Evolutionary conservation across 2,329 filamentous ascomycete species (phyloP).

Genomic region (Penicillium sp.): DNA sequence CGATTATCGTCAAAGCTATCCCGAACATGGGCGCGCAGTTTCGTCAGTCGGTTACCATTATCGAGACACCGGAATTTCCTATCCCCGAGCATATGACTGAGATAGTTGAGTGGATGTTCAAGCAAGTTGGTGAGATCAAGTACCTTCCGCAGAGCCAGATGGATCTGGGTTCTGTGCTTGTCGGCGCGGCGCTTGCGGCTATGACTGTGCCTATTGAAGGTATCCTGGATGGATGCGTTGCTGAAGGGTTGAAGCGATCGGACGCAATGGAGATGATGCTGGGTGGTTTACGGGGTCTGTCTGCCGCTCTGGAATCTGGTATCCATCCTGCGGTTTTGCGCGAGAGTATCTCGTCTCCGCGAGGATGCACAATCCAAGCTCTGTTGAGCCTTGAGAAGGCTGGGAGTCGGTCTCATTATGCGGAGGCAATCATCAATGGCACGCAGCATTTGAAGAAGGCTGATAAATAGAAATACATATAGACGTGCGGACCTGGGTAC

Average conservation of each 20-base stretch:
- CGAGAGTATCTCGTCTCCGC: constrained; percentile 63
- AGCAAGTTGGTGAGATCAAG: constrained; percentile 50
- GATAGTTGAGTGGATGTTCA: constrained; percentile 52
- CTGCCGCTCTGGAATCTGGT: constrained; percentile 58
- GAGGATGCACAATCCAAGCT: constrained; percentile 64
- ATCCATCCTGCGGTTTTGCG: constrained; percentile 63
- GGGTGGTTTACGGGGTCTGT: constrained; percentile 60
- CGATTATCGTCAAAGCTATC: constrained; percentile 43
- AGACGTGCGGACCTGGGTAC: background rate
- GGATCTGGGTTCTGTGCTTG: constrained; percentile 60
- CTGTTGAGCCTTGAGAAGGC: constrained; percentile 61
- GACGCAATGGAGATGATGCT: constrained; percentile 65
- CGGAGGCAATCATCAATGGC: constrained; percentile 50
- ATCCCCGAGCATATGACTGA: constrained; percentile 42
- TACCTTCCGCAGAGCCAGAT: constrained; percentile 54
- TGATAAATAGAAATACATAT: constrained; percentile 9
- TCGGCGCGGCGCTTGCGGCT: constrained; percentile 62
- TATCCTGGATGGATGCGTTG: constrained; percentile 62
- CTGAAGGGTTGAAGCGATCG: constrained; percentile 61
- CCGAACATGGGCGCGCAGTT: constrained; percentile 50
- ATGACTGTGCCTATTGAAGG: constrained; percentile 62
- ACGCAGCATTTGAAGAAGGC: constrained; percentile 30
- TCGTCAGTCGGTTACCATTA: constrained; percentile 51
- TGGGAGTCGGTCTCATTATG: constrained; percentile 55
- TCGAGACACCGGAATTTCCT: constrained; percentile 48